Percentiles rank a stretch among this genome's conserved stretches.
phyloP scores from a whole-genome alignment of 2,329 filamentous ascomycete species.

The Nannizziopsis barbatae region DNA sequence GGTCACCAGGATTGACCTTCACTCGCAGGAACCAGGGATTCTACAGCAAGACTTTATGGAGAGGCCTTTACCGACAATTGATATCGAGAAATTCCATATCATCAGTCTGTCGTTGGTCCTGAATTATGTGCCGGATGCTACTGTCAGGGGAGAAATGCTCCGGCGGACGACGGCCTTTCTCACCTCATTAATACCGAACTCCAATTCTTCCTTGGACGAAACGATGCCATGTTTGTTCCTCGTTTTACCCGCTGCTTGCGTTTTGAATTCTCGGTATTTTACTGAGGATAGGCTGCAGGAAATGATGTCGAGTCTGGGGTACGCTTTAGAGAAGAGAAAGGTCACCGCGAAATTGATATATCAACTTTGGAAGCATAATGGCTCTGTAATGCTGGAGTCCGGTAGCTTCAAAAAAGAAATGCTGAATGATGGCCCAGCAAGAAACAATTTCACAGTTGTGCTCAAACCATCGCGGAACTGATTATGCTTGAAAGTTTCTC shows the following conservation, averaged over 20 bases:
- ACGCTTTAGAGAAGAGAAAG: constrained; percentile 54
- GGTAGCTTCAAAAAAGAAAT: constrained; percentile 58
- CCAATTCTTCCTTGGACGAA: constrained; percentile 17
- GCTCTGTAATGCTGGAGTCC: constrained; percentile 7
- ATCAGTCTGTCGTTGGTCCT: constrained; percentile 86
- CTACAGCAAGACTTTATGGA: constrained; percentile 89
- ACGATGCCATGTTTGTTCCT: constrained; percentile 58
- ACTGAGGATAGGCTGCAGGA: constrained; percentile 55
- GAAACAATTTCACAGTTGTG: constrained; percentile 87
- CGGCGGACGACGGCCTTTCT: constrained; percentile 62
- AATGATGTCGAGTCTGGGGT: constrained; percentile 72
- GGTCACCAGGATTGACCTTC: constrained; percentile 76
- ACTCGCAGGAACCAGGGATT: constrained; percentile 69
- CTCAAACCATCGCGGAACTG: constrained; percentile 29
- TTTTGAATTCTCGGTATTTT: constrained; percentile 84
- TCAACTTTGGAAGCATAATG: constrained; percentile 61
- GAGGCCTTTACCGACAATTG: constrained; percentile 54
- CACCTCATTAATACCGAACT: constrained; percentile 21
- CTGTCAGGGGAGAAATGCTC: constrained; percentile 73
- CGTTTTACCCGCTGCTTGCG: constrained; percentile 77
- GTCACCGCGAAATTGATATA: constrained; percentile 75
- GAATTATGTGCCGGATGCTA: constrained; percentile 79
- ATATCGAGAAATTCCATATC: constrained; percentile 65
- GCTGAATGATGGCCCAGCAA: constrained; percentile 58
- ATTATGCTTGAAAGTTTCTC: too few species aligned